Evolutionary conservation across 768 basidiomycete species (phyloP), one percentile per base, ranked within the genome.

Genomic region (Punctularia strigosozonata): DNA sequence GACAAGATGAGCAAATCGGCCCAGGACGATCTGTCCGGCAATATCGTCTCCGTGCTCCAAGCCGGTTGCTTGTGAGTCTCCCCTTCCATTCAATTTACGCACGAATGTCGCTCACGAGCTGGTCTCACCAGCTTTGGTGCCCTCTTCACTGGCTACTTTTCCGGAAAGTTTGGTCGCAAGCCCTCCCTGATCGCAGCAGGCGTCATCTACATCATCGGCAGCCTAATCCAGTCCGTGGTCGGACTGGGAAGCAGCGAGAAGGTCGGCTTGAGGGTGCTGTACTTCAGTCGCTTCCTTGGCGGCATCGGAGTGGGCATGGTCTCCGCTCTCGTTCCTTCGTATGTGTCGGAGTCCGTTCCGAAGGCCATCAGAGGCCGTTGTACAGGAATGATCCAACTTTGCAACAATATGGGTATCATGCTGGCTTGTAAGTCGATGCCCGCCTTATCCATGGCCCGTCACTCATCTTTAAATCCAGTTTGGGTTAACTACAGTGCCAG

Each of bases 301-400:
- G 79, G 80, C 15, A 58, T 78, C 37, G 77, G 79, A 5, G 64
- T 78, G 21, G 75, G 76, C 12, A 67, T 70, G 62, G 60, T 66
- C 5, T 63, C 65, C 1, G 67, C 69, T 4, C 51, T 73, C 2
- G 63, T 69, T 4, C 71, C 72, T 10, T 58, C 68, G 0, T 75
- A 73, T 34, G 60, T 71, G 7, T 71, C 69, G 1, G 73, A 74
- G 49, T 71, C 62, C 35, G 60, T 63, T 3, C 71, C 71, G 2
- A 62, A 54, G 38, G 49, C 53, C 12, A 69, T 74, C 31, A 61
- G 72, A 25, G 71, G 72, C 2, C 60, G 71, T 5, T 69, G 69
- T 38, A 70, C 71, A 3, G 66, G 68, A 4, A 49, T 64, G 34
- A 55, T 69, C 22, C 68, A 62, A 45, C 42, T 52, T 22, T 43